Evolutionary conservation across 176 grass and related monocot species (phyloP).

Genomic region (Oryza glumipatula): DNA sequence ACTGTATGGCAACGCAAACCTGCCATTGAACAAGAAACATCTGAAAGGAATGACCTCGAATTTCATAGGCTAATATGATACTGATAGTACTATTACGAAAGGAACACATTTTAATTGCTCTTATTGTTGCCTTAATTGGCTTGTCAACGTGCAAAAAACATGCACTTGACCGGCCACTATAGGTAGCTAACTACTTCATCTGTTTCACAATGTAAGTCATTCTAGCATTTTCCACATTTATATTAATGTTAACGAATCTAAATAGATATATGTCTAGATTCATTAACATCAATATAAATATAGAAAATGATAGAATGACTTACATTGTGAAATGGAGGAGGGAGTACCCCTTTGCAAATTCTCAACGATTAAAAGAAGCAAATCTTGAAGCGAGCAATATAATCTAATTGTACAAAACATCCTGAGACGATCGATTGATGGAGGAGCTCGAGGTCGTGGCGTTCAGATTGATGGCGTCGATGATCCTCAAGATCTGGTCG

Average conservation of each 20-base stretch:
- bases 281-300: too few relatives aligned
- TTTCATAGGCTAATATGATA: not conserved
- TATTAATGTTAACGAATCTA: too few relatives aligned
- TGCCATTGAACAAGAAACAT: not conserved
- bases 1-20: not conserved
- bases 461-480: constrained; percentile 60
- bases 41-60: not conserved
- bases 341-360: not conserved
- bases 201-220: too few relatives aligned
- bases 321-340: too few relatives aligned
- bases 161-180: not conserved
- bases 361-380: not conserved
- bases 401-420: not conserved
- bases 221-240: too few relatives aligned
- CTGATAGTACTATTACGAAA: not conserved
- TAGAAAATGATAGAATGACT: too few relatives aligned
- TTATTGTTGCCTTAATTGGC: not conserved
- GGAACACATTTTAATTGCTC: not conserved
- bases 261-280: too few relatives aligned
- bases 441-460: not conserved
- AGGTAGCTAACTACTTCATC: not conserved
- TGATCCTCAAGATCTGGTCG: constrained; percentile 51
- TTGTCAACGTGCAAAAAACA: constrained; percentile 3
- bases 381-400: too few relatives aligned
- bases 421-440: not conserved